These are phyloP conservation scores for Ceratobasidium sp. DNA, from an alignment of 1,284 basidiomycete genomes.

Conservation along the genomic window DNA sequence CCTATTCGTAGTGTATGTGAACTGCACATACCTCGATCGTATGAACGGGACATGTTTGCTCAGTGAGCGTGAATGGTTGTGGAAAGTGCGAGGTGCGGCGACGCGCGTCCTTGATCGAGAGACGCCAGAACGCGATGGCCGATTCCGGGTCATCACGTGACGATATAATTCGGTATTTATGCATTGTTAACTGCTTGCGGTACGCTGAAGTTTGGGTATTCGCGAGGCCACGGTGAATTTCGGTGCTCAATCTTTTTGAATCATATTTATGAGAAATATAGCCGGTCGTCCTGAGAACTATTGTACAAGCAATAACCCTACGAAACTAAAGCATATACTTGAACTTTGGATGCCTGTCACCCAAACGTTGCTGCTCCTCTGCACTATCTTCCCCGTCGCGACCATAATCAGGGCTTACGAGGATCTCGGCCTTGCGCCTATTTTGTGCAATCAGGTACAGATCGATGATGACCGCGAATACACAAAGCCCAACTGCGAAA, in stretches of 20 bases:
- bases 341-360: conserved; percentile 40
- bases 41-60: conserved; percentile 60
- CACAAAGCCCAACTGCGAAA: conserved; percentile 32
- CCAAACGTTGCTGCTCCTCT: conserved; percentile 34
- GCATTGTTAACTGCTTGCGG: no score
- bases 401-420: conserved; percentile 31
- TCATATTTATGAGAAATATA: not conserved
- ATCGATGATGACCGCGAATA: conserved; percentile 44
- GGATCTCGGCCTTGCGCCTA: conserved; percentile 36
- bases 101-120: conserved; percentile 41
- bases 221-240: no score
- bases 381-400: conserved; percentile 31
- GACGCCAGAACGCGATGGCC: conserved; percentile 30
- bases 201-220: no score
- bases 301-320: not conserved
- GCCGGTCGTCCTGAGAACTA: not conserved
- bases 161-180: not conserved
- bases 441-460: conserved; percentile 44
- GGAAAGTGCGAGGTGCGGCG: not conserved
- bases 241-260: not conserved
- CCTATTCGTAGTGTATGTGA: not conserved
- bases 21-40: conserved; percentile 68
- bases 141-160: conserved; percentile 31
- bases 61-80: conserved; percentile 2
- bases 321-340: conserved; percentile 37